phyloP scores from a whole-genome alignment of 2,329 filamentous ascomycete species.

The Xylaria sp. region DNA sequence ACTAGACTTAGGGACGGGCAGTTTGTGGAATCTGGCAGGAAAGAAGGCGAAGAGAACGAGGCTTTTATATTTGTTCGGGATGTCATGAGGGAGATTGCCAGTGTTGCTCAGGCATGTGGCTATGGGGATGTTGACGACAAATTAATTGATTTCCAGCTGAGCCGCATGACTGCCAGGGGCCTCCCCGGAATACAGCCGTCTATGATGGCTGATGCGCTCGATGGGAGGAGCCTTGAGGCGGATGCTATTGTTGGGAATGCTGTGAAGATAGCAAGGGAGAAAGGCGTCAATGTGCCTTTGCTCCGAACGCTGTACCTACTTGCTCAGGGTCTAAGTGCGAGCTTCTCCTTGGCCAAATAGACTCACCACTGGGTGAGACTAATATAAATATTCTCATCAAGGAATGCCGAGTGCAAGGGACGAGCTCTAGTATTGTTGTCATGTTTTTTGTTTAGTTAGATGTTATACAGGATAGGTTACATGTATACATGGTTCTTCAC shows the following conservation, averaged over 20 bases:
- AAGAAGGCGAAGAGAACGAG: conserved; percentile 34
- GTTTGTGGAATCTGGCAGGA: conserved; percentile 51
- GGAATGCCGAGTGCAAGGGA: conserved; percentile 3
- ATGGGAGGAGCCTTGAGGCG: conserved; percentile 46
- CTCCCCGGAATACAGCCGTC: conserved; percentile 48
- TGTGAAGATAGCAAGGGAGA: conserved; percentile 45
- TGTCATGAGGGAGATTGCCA: conserved; percentile 51
- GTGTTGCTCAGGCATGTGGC: conserved; percentile 50
- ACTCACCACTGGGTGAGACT: conserved; percentile 1
- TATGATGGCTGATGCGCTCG: conserved; percentile 50
- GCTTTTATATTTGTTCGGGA: conserved; percentile 45
- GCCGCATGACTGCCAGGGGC: conserved; percentile 34
- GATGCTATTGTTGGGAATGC: conserved; percentile 52
- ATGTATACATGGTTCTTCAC: conserved; percentile 46
- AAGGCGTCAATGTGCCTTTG: conserved; percentile 45
- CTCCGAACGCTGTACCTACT: conserved; percentile 55
- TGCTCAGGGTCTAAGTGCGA: conserved; percentile 50
- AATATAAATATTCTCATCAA: conserved; percentile 8
- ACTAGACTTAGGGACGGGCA: conserved; percentile 59
- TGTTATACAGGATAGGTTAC: conserved; percentile 51
- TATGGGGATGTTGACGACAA: conserved; percentile 46
- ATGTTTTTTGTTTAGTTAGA: conserved; percentile 33
- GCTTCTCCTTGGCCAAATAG: conserved; percentile 40
- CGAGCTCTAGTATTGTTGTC: conserved; percentile 21
- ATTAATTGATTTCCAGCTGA: conserved; percentile 48